Base-by-base conservation (phyloP, 352 stramenopile species). In the Globisporangium paroecandrum region DNA sequence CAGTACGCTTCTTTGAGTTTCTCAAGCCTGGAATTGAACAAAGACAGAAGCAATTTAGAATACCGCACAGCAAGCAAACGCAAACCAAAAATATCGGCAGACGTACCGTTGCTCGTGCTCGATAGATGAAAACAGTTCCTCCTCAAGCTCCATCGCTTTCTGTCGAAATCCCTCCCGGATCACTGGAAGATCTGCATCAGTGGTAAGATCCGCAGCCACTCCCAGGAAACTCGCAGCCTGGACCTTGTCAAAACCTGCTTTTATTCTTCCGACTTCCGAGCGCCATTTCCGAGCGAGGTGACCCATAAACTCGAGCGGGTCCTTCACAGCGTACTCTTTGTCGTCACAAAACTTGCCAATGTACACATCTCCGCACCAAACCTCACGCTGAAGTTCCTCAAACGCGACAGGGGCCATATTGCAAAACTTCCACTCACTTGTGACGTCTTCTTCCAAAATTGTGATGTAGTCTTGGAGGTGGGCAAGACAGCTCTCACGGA, bases 301-400 rank as follows among this genome's bases (percentile, higher is more conserved):
- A 20, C 72, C 53, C 74, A 98, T 94, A 47, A 99, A 94, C 38
- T 83, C 75, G 18, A 95, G 68, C 3, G 95, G 93, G 46, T 98
- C 80, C 24, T 77, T 74, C 58, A 99, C 92, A 43, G 69, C 61
- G 69, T 88, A 97, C 18, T 93, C 81, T 20, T 87, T 66, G 56
- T 90, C 72, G 58, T 97, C 85, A 68, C 93, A 98, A n/a, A 98
- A 89, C 54, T 97, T 95, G 27, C 78, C 73, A 36, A 99, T 72
- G 62, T 98, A 98, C 62, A 98, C 94, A 38, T 95, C 96, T 70
- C 95, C 84, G 70, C 94, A 98, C 81, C 94, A 98, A 3, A 98
- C 66, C 73, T 98, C 96, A 60, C 94, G 70, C 22, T 92, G 76
- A 0, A 99, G 80, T 25, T 97, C 83, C 2, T 83, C 78, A 70